Base-by-base conservation (phyloP, 768 basidiomycete species). In the Lanmaoa pseudosensibilis region DNA sequence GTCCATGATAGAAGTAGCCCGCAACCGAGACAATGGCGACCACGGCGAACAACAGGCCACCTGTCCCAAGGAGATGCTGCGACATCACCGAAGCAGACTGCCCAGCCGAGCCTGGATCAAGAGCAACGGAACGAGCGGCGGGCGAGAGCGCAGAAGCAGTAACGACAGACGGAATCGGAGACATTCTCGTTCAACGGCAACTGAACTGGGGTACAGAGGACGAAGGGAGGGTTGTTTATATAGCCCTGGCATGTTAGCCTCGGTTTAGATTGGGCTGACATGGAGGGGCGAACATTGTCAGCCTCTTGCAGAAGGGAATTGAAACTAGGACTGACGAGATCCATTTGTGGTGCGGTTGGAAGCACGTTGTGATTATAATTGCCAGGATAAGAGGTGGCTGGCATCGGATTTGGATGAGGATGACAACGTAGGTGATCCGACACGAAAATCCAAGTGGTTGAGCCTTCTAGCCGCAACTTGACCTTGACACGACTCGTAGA, bases 1-100 rank as follows among this genome's bases (percentile, higher is more conserved):
- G 56, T n/a, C 57, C 44, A 11, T 36, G 67, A 11, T 39, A 46
- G 27, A 69, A 57, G 41, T 69, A 69, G 0, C 57, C 48, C 7
- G 27, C 57, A 6, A 64, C 46, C 0, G 62, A 59, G 46, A 65
- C 57, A 1, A 67, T 25, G 11, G 52, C 57, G 7, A 52, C 60
- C 4, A 32, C 46, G 11, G 46, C 54, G 53, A 69, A 55, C 40
- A 66, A 13, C 30, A 56, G 11, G 10, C 67, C 59, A 4, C 66
- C 58, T 15, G 64, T 63, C 10, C 50, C 21, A 9, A 58, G 44
- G 12, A 58, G 25, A 33, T 52, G 45, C 3, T 37, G 52, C 3
- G 58, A 41, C 21, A 43, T 41, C 9, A 32, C 40, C 1, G 49
- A 33, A 10, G 44, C 33, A 37, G 49, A 27, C 47, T 57, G 57